Conservation (phyloP, 2,329 filamentous ascomycete genomes). For the Phoma herbarum region DNA sequence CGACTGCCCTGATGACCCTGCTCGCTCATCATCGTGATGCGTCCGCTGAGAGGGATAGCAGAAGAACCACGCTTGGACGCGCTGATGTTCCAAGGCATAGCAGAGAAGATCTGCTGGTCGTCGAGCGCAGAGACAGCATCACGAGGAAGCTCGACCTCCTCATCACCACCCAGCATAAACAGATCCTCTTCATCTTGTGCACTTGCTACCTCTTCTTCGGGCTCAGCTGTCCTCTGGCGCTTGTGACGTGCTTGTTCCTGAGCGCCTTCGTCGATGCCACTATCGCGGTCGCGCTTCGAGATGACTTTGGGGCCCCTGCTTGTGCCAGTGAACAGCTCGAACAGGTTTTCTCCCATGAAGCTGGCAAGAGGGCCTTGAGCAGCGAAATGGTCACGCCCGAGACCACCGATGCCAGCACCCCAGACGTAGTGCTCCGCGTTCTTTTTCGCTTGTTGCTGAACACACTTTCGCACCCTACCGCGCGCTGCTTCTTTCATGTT, state of each 20-base stretch:
- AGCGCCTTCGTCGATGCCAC: constrained; percentile 46
- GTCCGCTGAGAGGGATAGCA: constrained; percentile 51
- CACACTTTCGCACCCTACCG: constrained; percentile 56
- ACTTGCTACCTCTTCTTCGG: constrained; percentile 47
- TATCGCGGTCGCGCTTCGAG: constrained; percentile 48
- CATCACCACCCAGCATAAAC: constrained; percentile 47
- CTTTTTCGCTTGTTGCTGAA: constrained; percentile 63
- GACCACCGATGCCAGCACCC: constrained; percentile 64
- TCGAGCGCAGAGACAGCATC: constrained; percentile 71
- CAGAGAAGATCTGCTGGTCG: constrained; percentile 70
- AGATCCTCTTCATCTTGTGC: constrained; percentile 48
- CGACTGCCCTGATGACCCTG: constrained; percentile 46
- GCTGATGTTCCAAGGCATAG: constrained; percentile 75
- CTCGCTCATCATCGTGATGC: constrained; percentile 52
- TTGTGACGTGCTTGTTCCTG: constrained; percentile 46
- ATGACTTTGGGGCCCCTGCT: constrained; percentile 35
- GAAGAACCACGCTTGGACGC: constrained; percentile 64
- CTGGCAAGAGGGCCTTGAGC: constrained; percentile 59
- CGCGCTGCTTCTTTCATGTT: constrained; percentile 65
- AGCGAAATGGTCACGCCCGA: constrained; percentile 54
- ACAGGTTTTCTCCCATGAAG: constrained; percentile 66
- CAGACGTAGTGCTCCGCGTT: constrained; percentile 70
- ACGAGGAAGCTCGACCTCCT: constrained; percentile 74
- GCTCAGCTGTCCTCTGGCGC: constrained; percentile 43
- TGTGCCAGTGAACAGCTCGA: constrained; percentile 57